Evolutionary conservation across 495 filamentous ascomycete genomes (phyloP).

Genomic region (Bacidia gigantensis): DNA sequence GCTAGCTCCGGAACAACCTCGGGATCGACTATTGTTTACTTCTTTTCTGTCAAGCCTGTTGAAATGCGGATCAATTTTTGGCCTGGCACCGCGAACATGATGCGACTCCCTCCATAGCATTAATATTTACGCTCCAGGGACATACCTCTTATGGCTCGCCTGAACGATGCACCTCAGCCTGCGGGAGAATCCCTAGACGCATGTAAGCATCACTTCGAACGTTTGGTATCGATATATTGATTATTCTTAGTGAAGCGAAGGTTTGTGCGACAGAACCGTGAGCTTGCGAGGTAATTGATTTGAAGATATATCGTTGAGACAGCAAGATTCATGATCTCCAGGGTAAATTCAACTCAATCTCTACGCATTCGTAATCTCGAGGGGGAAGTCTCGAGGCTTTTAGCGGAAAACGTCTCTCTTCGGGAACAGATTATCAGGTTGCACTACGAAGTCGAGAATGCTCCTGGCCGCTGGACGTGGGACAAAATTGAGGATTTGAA

Average conservation of each 20-base stretch:
- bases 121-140: not conserved
- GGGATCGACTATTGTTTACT: not conserved
- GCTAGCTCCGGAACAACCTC: not conserved
- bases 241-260: conserved; percentile 56
- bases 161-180: conserved; percentile 65
- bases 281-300: conserved; percentile 52
- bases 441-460: conserved; percentile 47
- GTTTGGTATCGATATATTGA: not conserved
- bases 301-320: not conserved
- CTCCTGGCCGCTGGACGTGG: conserved; percentile 31
- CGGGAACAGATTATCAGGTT: conserved; percentile 65
- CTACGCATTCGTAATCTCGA: conserved; percentile 79
- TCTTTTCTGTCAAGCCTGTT: no score
- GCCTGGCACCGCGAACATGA: not conserved
- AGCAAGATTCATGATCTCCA: conserved; percentile 9
- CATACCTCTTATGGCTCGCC: conserved; percentile 55
- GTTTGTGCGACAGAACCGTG: conserved; percentile 85
- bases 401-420: conserved; percentile 78
- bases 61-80: not conserved
- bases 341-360: conserved; percentile 81
- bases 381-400: conserved; percentile 64
- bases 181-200: conserved; percentile 62
- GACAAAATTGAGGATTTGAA: conserved; percentile 57
- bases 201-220: conserved; percentile 40
- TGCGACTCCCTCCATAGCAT: not conserved